A percentile compares a stretch with the other conserved stretches of the same genome.
phyloP scores from a whole-genome alignment of 805 yeast genomes.

The Candida hungchunana region DNA sequence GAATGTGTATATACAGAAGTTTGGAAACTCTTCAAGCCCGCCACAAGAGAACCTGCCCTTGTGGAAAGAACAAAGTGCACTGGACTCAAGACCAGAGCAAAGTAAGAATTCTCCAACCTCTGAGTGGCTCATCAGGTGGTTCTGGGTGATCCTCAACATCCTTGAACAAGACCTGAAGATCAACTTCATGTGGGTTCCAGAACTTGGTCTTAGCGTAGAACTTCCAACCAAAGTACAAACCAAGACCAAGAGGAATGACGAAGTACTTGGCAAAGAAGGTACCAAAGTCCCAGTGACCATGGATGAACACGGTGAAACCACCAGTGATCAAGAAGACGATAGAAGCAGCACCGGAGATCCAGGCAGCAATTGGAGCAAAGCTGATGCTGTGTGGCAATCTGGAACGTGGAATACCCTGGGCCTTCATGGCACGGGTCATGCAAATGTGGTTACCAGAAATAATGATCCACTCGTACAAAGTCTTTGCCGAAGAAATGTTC shows the following conservation, averaged over 20 bases:
- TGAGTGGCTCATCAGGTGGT: conserved; percentile 17
- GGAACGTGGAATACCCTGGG: conserved; percentile 29
- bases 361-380: conserved; percentile 28
- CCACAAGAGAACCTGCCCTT: too few species aligned
- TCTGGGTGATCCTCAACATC: conserved; percentile 32
- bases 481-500: conserved; percentile 29
- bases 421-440: conserved; percentile 35
- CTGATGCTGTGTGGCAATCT: conserved; percentile 17
- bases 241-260: conserved; percentile 28
- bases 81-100: conserved; percentile 20
- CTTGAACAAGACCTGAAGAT: conserved; percentile 32
- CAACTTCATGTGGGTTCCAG: conserved; percentile 36
- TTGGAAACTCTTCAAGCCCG: too few species aligned
- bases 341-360: conserved; percentile 29
- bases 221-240: conserved; percentile 32
- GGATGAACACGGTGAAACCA: conserved; percentile 34
- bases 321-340: conserved; percentile 30
- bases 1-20: too few species aligned
- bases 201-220: conserved; percentile 29
- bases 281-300: conserved; percentile 26
- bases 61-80: too few species aligned
- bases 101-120: conserved; percentile 19
- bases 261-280: conserved; percentile 19
- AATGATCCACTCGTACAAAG: conserved; percentile 30
- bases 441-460: conserved; percentile 31